These are phyloP conservation scores for Rugosomyces carneus DNA, from an alignment of 1,284 basidiomycete genomes.

Conservation along the genomic window DNA sequence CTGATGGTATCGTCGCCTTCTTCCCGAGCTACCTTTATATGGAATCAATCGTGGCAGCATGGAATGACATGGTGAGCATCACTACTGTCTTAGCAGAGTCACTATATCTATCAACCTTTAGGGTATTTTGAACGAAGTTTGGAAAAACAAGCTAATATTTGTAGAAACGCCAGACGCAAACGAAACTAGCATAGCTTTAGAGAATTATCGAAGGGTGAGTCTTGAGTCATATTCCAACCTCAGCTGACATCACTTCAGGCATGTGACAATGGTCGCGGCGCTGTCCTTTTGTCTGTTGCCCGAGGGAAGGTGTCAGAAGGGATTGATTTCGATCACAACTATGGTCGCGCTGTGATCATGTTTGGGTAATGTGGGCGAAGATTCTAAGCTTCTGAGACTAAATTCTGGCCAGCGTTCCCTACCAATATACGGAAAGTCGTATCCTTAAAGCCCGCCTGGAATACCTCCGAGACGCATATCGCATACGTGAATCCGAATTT, in stretches of 20 bases:
- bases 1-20: slow-evolving; percentile 99
- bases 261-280: slow-evolving; percentile 97
- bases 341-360: slow-evolving; percentile 99
- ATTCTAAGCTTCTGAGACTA: slow-evolving; percentile 8
- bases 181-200: slow-evolving; percentile 96
- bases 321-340: slow-evolving; percentile 99
- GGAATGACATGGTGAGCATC: slow-evolving; percentile 94
- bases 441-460: slow-evolving; percentile 97
- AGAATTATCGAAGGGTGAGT: slow-evolving; percentile 90
- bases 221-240: neutral
- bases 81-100: neutral
- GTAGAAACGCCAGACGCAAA: slow-evolving; percentile 99
- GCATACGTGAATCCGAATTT: slow-evolving; percentile 98
- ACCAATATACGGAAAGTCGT: slow-evolving; percentile 98
- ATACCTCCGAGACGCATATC: slow-evolving; percentile 96
- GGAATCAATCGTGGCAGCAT: slow-evolving; percentile 99
- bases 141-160: slow-evolving; percentile 99
- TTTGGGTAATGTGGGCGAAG: slow-evolving; percentile 64
- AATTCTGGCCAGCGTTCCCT: slow-evolving; percentile 67
- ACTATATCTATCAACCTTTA: slow-evolving; percentile 29
- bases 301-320: slow-evolving; percentile 99
- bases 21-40: slow-evolving; percentile 99
- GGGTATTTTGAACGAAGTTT: slow-evolving; percentile 98
- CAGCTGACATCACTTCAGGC: slow-evolving; percentile 48
- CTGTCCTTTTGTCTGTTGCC: slow-evolving; percentile 94